Conservation (phyloP, 2,329 filamentous ascomycete species). For the Aspergillus fijiensis region DNA sequence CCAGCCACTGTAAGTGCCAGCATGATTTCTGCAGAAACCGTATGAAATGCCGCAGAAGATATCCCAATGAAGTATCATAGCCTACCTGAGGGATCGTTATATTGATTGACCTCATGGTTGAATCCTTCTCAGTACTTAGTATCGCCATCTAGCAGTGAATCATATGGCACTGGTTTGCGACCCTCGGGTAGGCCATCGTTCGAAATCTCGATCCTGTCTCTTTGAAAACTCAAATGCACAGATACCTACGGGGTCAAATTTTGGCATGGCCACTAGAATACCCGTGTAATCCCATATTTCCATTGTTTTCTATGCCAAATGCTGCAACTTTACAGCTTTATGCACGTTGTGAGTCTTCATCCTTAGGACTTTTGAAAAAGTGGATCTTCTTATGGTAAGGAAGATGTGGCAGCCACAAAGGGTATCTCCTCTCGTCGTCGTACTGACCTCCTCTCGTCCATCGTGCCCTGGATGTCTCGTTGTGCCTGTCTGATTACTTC, state of each 20-base stretch:
- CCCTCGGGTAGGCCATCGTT: neutral
- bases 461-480: slow-evolving; percentile 35
- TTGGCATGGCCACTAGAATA: too few species aligned
- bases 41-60: too few species aligned
- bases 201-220: neutral
- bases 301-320: neutral
- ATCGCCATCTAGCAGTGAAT: too few species aligned
- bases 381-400: neutral
- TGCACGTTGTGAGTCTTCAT: neutral
- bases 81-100: too few species aligned
- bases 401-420: slow-evolving; percentile 36
- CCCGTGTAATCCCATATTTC: too few species aligned
- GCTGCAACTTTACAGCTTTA: neutral
- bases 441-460: slow-evolving; percentile 36
- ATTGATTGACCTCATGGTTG: too few species aligned
- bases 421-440: slow-evolving; percentile 40
- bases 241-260: neutral
- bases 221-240: neutral
- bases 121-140: too few species aligned
- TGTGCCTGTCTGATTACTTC: slow-evolving; percentile 47
- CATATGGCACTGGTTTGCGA: too few species aligned
- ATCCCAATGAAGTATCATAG: too few species aligned
- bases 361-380: neutral
- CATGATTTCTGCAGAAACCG: too few species aligned
- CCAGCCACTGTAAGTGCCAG: too few species aligned